phyloP scores from a whole-genome alignment of 140 eudicot species.

The Stevia rebaudiana region DNA sequence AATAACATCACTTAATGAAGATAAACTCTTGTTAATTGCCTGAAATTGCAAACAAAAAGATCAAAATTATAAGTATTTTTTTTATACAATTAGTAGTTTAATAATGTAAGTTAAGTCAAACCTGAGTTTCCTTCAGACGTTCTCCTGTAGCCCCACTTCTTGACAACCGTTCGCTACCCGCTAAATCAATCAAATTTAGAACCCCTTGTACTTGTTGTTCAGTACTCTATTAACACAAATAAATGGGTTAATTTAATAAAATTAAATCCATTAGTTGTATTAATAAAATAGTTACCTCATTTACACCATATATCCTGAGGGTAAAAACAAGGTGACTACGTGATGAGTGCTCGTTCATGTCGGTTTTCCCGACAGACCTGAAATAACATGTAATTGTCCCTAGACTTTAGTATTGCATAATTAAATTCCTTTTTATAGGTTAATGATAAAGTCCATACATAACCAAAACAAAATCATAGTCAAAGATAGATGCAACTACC shows the following conservation, averaged over 20 bases:
- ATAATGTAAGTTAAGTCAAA: slow-evolving; percentile 9
- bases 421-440: too few species aligned
- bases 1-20: slow-evolving; percentile 87
- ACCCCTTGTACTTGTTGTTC: slow-evolving; percentile 95
- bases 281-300: slow-evolving; percentile 52
- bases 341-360: slow-evolving; percentile 89
- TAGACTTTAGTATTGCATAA: too few species aligned
- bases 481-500: too few species aligned
- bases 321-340: slow-evolving; percentile 93
- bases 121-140: slow-evolving; percentile 89
- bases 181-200: slow-evolving; percentile 82
- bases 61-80: not conserved
- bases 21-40: slow-evolving; percentile 89
- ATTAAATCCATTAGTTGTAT: not conserved
- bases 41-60: slow-evolving; percentile 19
- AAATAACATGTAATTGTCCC: too few species aligned
- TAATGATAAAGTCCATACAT: too few species aligned
- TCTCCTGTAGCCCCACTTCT: slow-evolving; percentile 97
- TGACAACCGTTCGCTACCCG: slow-evolving; percentile 93
- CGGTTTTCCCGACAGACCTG: slow-evolving; percentile 96
- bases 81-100: not conserved
- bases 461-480: too few species aligned
- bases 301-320: slow-evolving; percentile 60
- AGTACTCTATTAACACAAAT: slow-evolving; percentile 46
- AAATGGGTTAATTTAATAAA: not conserved